Base-by-base conservation (phyloP, 805 yeast genomes). In the Wickerhamiella brachini region DNA sequence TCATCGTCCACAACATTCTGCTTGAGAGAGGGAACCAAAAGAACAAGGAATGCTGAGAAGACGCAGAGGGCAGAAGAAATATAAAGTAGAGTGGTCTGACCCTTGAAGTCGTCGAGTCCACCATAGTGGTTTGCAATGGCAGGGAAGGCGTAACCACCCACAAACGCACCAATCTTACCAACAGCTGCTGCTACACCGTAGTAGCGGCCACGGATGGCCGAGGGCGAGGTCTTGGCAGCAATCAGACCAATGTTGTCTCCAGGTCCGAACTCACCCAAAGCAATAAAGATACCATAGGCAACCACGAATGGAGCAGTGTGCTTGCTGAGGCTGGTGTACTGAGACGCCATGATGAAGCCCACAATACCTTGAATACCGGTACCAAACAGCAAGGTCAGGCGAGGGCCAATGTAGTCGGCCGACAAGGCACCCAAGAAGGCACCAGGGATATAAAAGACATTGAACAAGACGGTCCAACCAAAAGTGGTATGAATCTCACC, bases 141-240 rank as follows among this genome's bases (percentile, higher is more conserved):
- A 44, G 96, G 95, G 77, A 90, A 90, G 31, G 83, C 82, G 62
- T 81, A 87, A 45, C 93, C 81, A 51, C 96, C 96, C 29, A 81
- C 84, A 63, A 89, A 88, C 1, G 95, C 97, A 64, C 97, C 97
- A 53, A 86, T 71, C 67, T 89, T 89, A 62, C 95, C 97, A 50
- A 81, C 59, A 23, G 95, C 95, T 51, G 97, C 95, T 44, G 94
- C 90, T 59, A 87, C 73, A 60, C 93, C 93, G 64, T 89, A 89
- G 68, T 83, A 85, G 60, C 84, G 84, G 53, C 96, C 97, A 71
- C 97, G 81, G 51, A 88, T 76, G 21, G 95, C 81, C 9, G 95
- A 81, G 45, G 95, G 83, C 46, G 81, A 76, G 6, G 95, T 83
- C 68, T 88, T 88, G 43, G 95, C 77, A 20, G 95, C 94, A 55